Conservation (phyloP, 2,329 filamentous ascomycete species). For the Xylaria sp. region DNA sequence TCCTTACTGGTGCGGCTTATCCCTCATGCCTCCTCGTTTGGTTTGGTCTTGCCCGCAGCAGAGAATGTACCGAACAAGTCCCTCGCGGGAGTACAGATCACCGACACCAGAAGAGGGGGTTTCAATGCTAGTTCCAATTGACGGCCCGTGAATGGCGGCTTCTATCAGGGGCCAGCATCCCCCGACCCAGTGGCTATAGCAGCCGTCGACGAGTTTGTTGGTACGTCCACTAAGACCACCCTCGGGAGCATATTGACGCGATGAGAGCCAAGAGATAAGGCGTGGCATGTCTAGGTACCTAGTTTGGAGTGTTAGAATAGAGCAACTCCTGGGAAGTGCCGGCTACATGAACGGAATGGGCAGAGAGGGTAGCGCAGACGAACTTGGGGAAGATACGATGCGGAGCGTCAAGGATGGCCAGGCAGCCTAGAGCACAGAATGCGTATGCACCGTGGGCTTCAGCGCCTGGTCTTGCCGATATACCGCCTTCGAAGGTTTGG, state of each 20-base stretch:
- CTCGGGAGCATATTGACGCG: constrained; percentile 89
- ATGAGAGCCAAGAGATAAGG: constrained; percentile 87
- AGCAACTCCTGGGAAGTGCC: constrained; percentile 49
- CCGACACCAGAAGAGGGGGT: constrained; percentile 42
- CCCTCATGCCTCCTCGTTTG: constrained; percentile 81
- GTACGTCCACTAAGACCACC: constrained; percentile 93
- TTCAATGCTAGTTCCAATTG: constrained; percentile 39
- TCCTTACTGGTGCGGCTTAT: constrained; percentile 90
- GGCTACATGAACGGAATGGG: constrained; percentile 50
- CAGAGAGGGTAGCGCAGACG: constrained; percentile 49
- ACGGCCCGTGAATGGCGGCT: constrained; percentile 73
- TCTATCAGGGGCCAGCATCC: constrained; percentile 93
- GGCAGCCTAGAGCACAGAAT: constrained; percentile 90
- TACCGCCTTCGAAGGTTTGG: constrained; percentile 95
- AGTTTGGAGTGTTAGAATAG: constrained; percentile 43
- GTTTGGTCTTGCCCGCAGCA: constrained; percentile 83
- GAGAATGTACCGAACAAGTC: constrained; percentile 88
- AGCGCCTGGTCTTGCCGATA: constrained; percentile 83
- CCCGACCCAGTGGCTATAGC: constrained; percentile 98
- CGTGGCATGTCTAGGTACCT: constrained; percentile 81
- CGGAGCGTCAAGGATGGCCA: constrained; percentile 86
- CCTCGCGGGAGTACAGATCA: constrained; percentile 78
- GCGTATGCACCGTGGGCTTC: constrained; percentile 98
- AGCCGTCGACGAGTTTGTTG: constrained; percentile 97
- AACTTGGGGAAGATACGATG: constrained; percentile 78